Conservation (phyloP, 129 eudicot genomes). For the Gnaphalium uliginosum region DNA sequence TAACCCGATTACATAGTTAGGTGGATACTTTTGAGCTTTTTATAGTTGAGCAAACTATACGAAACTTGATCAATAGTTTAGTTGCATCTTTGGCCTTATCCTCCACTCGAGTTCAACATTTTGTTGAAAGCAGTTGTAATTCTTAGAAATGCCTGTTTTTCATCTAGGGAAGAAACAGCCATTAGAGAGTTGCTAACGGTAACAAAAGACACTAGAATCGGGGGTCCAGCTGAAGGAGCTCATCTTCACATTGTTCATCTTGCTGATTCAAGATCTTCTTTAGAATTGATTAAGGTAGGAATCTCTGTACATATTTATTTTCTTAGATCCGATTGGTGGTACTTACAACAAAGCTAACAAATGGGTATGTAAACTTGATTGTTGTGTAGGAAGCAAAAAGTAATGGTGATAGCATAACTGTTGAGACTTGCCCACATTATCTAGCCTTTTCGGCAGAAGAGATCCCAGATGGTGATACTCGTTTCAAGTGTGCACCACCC, state of each 20-base stretch:
- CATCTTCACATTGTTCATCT: constrained; percentile 98
- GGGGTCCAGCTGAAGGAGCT: constrained; percentile 91
- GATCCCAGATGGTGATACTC: constrained; percentile 92
- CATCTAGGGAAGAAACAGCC: constrained; percentile 93
- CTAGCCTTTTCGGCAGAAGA: constrained; percentile 91
- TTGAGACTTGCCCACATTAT: constrained; percentile 98
- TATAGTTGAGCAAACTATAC: background rate
- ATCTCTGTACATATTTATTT: background rate
- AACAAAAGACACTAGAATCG: constrained; percentile 65
- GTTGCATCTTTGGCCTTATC: background rate
- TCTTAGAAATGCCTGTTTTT: background rate
- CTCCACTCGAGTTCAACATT: background rate
- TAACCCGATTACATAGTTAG: too few species aligned
- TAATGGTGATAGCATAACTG: constrained; percentile 81
- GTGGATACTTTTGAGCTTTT: too few species aligned
- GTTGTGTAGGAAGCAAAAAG: constrained; percentile 75
- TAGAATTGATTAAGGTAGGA: constrained; percentile 77
- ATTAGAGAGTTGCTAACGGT: constrained; percentile 75
- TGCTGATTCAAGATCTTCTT: constrained; percentile 74
- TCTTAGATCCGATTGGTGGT: background rate
- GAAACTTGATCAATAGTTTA: background rate
- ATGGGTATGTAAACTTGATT: background rate
- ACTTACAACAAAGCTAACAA: background rate
- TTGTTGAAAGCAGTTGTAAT: background rate
- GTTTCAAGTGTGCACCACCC: constrained; percentile 96